Evolutionary conservation across 495 filamentous ascomycete genomes (phyloP).

Genomic region (Delitschia confertaspora): DNA sequence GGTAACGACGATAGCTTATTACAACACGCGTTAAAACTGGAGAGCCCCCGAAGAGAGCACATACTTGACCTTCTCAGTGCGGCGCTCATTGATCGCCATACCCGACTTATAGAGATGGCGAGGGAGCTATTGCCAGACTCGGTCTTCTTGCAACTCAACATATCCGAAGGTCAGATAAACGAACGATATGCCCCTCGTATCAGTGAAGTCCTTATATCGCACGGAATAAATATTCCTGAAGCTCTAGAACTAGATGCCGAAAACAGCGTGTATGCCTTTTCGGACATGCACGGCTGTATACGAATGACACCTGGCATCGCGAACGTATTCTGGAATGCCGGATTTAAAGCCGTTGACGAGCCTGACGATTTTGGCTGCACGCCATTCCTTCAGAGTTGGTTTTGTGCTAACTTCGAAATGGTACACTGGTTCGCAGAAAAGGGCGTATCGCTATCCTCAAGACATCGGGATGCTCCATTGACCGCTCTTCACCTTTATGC

Average conservation of each 20-base stretch:
- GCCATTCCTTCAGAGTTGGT: slow-evolving; percentile 6
- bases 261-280: slow-evolving; percentile 5
- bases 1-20: no score
- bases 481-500: slow-evolving; percentile 6
- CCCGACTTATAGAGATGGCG: slow-evolving; percentile 2
- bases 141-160: slow-evolving; percentile 1
- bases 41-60: background rate
- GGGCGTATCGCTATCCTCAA: slow-evolving; percentile 5
- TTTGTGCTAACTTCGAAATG: slow-evolving; percentile 3
- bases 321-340: slow-evolving; percentile 4
- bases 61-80: background rate
- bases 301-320: slow-evolving; percentile 2
- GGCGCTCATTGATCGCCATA: slow-evolving; percentile 5
- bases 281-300: background rate
- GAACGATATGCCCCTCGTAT: slow-evolving; percentile 4
- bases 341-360: slow-evolving; percentile 6
- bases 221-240: slow-evolving; percentile 5
- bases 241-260: slow-evolving; percentile 3
- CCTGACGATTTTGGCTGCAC: slow-evolving; percentile 1
- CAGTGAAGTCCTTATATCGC: slow-evolving; percentile 1
- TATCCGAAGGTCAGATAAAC: background rate
- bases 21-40: no score
- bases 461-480: slow-evolving; percentile 6
- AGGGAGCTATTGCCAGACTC: background rate
- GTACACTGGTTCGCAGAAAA: slow-evolving; percentile 6